Base-by-base conservation (phyloP, 768 basidiomycete genomes). In the Chalciporus chontae region DNA sequence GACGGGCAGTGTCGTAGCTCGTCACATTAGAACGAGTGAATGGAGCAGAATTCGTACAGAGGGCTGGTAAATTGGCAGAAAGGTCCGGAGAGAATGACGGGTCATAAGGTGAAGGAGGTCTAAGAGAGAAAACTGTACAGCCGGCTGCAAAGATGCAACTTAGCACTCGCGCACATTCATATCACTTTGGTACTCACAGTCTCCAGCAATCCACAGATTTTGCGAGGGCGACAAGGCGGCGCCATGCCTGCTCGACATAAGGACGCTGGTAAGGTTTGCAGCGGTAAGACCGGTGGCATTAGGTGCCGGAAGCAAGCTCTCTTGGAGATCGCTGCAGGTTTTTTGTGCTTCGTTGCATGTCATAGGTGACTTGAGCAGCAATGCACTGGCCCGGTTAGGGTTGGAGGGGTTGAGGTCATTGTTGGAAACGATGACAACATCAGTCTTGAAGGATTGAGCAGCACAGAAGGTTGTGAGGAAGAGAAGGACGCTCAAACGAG, bases 1-100 rank as follows among this genome's bases (percentile, higher is more conserved):
- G 56, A 34, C 47, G 40, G 13, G 53, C 31, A 9, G 29, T 56
- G 19, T 63, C 58, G 17, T 51, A 39, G 41, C 51, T 45, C 5
- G 55, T 51, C 31, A 54, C 48, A n/a, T 63, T 61, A n/a, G 56
- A 57, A 42, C 52, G 56, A n/a, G 53, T 51, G 37, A 64, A 32
- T 0, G 52, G 56, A 24, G 52, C 56, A 14, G 63, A 56, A 24
- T 65, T 62, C 15, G 52, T 54, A 39, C 56, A 61, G 13, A 63
- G 53, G 3, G 46, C 50, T 3, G 53, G 52, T 11, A 58, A 50
- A 9, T 27, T 34, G 7, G 31, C 21, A 14, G 37, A 38, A 9
- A 32, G 41, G 29, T 48, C 36, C n/a, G 34, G n/a, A n/a, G 34
- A 36, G 15, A 14, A 36, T n/a, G 34, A 8, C 15, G n/a, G 6